Evolutionary conservation across 345 rosid genomes (phyloP), one percentile per base, ranked within the genome.

Genomic region (Bruguiera gymnorhiza): DNA sequence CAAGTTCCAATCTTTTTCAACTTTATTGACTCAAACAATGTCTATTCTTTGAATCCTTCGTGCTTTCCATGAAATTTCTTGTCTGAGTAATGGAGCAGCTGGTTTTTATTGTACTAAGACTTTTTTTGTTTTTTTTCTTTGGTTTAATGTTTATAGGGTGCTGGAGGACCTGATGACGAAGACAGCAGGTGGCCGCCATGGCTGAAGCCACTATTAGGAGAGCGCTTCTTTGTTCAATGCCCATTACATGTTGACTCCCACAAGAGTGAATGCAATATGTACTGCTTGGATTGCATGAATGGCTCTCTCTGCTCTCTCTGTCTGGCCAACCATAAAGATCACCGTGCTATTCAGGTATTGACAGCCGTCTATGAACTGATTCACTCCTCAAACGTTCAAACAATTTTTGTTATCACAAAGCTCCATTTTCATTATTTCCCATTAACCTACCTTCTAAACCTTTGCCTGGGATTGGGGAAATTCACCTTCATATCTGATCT

Each of bases 241-340:
- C 82, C 82, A 70, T 64, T 31, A 2, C 92, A 87, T 65, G 85
- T 78, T 6, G 87, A 85, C 72, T 78, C 92, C 21, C 87, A 85
- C 69, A 87, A 82, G 80, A 83, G 86, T 63, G 92, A 87, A 73
- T 83, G 89, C 79, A 87, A 87, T 62, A 87, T 82, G 89, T 85
- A 77, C 21, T 87, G 89, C 74, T 77, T 85, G 76, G 92, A 82
- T 60, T 87, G 92, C 30, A 75, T 68, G 78, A 76, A 82, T 51
- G 92, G 89, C 10, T 70, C 92, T 50, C 83, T 85, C 37, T 87
- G 92, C 62, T 85, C 89, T 65, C 72, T 80, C 32, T 87, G 89
- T 60, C 86, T 85, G 32, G 60, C 83, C 62, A 55, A 72, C 60
- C 92, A 87, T 72, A 79, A 78, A 75, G 85, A 85, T 46, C 92